phyloP scores from a whole-genome alignment of 306 rosid genomes.

The Cercis canadensis region DNA sequence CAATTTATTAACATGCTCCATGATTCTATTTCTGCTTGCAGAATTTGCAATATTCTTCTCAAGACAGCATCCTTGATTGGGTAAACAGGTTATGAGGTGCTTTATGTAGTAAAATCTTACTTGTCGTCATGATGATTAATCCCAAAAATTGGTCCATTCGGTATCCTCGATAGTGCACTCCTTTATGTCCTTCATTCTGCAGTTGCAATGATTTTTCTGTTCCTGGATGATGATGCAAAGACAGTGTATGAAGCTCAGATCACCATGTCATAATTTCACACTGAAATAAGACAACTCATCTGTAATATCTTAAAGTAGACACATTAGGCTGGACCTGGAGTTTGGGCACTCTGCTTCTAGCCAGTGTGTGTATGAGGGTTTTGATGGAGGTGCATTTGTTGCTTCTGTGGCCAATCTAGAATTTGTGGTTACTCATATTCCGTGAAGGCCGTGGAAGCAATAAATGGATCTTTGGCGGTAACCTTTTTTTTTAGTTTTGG shows the following conservation, averaged over 20 bases:
- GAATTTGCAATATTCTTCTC: slow-evolving; percentile 76
- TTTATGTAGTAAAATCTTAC: slow-evolving; percentile 21
- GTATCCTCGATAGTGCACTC: background rate
- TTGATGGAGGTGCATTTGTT: slow-evolving; percentile 18
- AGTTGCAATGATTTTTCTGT: slow-evolving; percentile 9
- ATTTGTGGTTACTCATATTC: background rate
- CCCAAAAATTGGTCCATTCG: slow-evolving; percentile 33
- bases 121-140: slow-evolving; percentile 8
- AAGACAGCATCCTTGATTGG: slow-evolving; percentile 70
- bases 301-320: slow-evolving; percentile 22
- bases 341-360: slow-evolving; percentile 14
- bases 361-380: slow-evolving; percentile 2
- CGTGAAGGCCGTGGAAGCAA: slow-evolving; percentile 16
- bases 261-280: no score
- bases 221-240: slow-evolving; percentile 22
- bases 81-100: slow-evolving; percentile 52
- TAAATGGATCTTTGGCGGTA: slow-evolving; percentile 7
- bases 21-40: slow-evolving; percentile 39
- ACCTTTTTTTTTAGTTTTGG: background rate
- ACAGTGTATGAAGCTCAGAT: background rate
- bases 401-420: slow-evolving; percentile 17
- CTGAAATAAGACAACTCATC: background rate
- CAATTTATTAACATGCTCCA: slow-evolving; percentile 17
- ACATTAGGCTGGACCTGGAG: background rate
- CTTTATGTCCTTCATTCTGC: no score